Evolutionary conservation across 2,329 filamentous ascomycete species (phyloP), one percentile per base, ranked within the genome.

Genomic region (Rhynchosporium agropyri): DNA sequence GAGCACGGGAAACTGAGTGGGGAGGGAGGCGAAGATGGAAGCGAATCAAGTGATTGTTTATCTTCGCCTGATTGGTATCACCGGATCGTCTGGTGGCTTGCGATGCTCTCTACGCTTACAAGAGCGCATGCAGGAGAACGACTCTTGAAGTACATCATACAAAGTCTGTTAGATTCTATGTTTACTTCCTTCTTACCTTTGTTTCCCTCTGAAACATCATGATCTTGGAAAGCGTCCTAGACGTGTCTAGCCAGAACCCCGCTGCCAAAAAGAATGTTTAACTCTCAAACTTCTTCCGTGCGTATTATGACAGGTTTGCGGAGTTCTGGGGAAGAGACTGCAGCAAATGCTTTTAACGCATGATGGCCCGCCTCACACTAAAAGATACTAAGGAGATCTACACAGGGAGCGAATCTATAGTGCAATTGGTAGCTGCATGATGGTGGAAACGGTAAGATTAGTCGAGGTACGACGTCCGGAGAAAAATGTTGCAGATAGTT

Each of bases 61-160:
- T 49, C 26, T 49, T 26, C 46, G 20, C 26, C 12, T 31, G 6
- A 36, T n/a, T 33, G 8, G 46, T 10, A 36, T 1, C 6, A 36
- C 9, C 5, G 33, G 33, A n/a, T 15, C 15, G 29, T n/a, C 26
- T 53, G 49, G 49, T 53, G 49, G 49, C 49, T 53, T 53, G 49
- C 49, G 49, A 53, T 2, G 13, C 36, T 9, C 15, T 53, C 31
- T 3, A 9, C 49, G 15, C 5, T 38, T 15, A 6, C 15, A 38
- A 3, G 20, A 15, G 31, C 31, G n/a, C 49, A 53, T 53, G 31
- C 7, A 20, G 31, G 7, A 53, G 29, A 38, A 33, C 9, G 6
- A 38, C 9, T 36, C 33, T 20, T 20, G 31, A 33, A 12, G 31
- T 26, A 26, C 31, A 38, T 53, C 49, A 53, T 15, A 38, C 49